A percentile compares a stretch with the other conserved stretches of the same genome.
Evolutionary conservation across 2,329 filamentous ascomycete genomes (phyloP).

Genomic region (Fonsecaea multimorphosa): DNA sequence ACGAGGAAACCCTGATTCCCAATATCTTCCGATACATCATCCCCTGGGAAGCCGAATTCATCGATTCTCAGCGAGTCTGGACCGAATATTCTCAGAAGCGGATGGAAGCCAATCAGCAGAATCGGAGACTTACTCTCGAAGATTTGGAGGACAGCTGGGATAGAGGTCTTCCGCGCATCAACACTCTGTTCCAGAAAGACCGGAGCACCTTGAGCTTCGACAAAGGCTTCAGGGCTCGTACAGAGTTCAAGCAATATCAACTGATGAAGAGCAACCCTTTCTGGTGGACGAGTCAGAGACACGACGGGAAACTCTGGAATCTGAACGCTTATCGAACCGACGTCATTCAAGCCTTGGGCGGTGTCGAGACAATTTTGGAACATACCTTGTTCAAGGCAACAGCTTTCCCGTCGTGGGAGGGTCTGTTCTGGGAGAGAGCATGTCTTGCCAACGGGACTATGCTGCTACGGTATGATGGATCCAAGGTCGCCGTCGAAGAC

Average conservation of each 20-base stretch:
- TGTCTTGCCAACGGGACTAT: slow-evolving; percentile 51
- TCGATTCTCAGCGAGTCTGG: slow-evolving; percentile 98
- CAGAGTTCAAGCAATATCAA: slow-evolving; percentile 98
- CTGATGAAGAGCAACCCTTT: slow-evolving; percentile 99
- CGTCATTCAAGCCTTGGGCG: slow-evolving; percentile 92
- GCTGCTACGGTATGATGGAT: slow-evolving; percentile 54
- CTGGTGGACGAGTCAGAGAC: slow-evolving; percentile 98
- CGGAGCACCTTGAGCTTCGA: slow-evolving; percentile 96
- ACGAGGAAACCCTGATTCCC: slow-evolving; percentile 95
- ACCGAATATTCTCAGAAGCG: slow-evolving; percentile 99
- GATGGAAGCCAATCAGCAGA: slow-evolving; percentile 95
- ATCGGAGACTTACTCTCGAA: slow-evolving; percentile 89
- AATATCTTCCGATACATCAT: slow-evolving; percentile 99
- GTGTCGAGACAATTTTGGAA: slow-evolving; percentile 97
- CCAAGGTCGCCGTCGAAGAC: slow-evolving; percentile 55
- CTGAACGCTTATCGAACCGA: slow-evolving; percentile 94
- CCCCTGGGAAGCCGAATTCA: slow-evolving; percentile 98
- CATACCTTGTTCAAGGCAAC: slow-evolving; percentile 97
- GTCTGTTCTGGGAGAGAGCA: slow-evolving; percentile 84
- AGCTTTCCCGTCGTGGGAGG: slow-evolving; percentile 96
- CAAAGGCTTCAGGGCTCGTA: slow-evolving; percentile 93
- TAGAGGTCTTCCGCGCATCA: slow-evolving; percentile 94
- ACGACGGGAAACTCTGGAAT: slow-evolving; percentile 98
- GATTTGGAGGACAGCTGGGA: slow-evolving; percentile 99
- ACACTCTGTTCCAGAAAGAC: slow-evolving; percentile 98